Base-by-base conservation (phyloP, 805 yeast species). In the Sugiyamaella smithiae region DNA sequence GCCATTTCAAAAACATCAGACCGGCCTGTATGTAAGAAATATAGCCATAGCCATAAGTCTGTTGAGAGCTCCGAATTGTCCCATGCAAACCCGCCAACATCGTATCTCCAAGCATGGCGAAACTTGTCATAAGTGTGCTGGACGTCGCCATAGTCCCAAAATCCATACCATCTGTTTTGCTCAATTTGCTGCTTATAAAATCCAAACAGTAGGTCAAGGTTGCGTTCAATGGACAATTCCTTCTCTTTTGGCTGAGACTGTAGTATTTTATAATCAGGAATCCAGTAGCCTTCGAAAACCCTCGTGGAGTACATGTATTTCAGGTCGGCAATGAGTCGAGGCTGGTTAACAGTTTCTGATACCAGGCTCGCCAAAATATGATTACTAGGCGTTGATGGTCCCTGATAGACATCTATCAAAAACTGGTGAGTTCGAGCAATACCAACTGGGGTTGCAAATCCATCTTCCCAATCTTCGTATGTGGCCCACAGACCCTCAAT, bases 51-150 rank as follows among this genome's bases (percentile, higher is more conserved):
- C 47, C 47, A 44, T 12, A 44, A 23, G 20, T 44, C 47, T 5
- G 47, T 44, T 19, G 40, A 29, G 16, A 44, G 47, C 23, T 44
- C 47, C 2, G 47, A 44, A 20, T 44, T 44, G 22, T 44, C 47
- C 47, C 47, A 44, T 14, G 47, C 47, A 44, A 44, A 44, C 3
- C 47, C 47, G 14, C 47, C 47, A 16, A 44, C 47, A 35, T 44
- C 47, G 20, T 44, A 44, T 19, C 47, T 19, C 47, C 47, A 44
- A 11, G 41, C 28, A 35, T 44, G 38, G 4, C 32, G 16, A 25
- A 19, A 33, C 22, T 20, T 14, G n/a, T 44, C 47, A 35, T 44
- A 44, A 5, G 37, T 44, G 28, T 44, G 47, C 22, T 44, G 47
- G 12, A 44, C 47, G 20, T 44, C 47, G 5, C 47, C 47, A 32